phyloP scores from a whole-genome alignment of 345 rosid species.

The Pistacia integerrima region DNA sequence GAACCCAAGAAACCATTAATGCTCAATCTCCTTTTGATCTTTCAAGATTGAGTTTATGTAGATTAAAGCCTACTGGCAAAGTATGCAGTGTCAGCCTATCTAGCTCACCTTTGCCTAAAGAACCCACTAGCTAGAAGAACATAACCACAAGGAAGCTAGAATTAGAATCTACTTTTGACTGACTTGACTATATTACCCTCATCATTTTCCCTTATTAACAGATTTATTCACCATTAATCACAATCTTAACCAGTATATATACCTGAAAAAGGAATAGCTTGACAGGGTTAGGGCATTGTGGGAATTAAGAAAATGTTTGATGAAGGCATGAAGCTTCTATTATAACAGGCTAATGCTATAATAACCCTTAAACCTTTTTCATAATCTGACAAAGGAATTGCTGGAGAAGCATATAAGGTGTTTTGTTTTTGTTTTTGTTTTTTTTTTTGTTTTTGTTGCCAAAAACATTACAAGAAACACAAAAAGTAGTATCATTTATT shows the following conservation, averaged over 20 bases:
- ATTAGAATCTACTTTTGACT: conserved; percentile 30
- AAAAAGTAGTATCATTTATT: not conserved
- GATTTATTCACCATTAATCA: too few species aligned
- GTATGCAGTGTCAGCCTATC: conserved; percentile 25
- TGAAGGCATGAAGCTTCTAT: conserved; percentile 27
- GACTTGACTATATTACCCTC: conserved; percentile 37
- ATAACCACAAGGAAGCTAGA: conserved; percentile 34
- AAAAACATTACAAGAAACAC: conserved; percentile 1
- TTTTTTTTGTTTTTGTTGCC: not conserved
- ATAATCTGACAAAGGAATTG: conserved; percentile 29
- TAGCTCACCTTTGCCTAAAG: conserved; percentile 39
- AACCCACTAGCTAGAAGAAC: conserved; percentile 34
- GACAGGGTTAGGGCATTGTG: conserved; percentile 31
- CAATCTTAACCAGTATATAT: too few species aligned
- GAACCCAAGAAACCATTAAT: not conserved
- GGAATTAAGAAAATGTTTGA: conserved; percentile 26
- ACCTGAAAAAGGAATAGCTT: not conserved
- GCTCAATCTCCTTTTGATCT: conserved; percentile 13
- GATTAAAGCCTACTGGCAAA: conserved; percentile 29
- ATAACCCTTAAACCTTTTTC: conserved; percentile 22
- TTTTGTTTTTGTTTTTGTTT: too few species aligned
- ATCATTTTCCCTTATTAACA: not conserved
- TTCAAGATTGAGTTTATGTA: conserved; percentile 11
- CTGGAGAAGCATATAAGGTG: conserved; percentile 18
- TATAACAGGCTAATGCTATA: conserved; percentile 19